Percentiles rank a stretch among this genome's conserved stretches.
These are phyloP conservation scores for Corylus americana DNA, from an alignment of 306 rosid genomes.

Conservation along the genomic window DNA sequence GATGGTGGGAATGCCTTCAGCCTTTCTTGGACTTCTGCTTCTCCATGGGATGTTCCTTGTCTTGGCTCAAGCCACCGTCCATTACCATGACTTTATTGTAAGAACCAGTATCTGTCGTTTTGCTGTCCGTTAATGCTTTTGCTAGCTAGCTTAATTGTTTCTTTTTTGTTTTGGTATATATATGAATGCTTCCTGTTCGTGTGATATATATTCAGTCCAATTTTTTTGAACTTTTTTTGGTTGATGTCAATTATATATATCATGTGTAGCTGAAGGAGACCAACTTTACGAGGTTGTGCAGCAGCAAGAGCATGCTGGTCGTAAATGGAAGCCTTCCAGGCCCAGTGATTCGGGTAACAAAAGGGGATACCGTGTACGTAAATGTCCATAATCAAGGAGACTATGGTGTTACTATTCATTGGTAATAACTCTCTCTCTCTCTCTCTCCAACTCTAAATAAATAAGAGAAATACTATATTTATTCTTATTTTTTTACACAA, in stretches of 20 bases:
- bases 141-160: not conserved
- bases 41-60: not conserved
- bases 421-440: conserved; percentile 21
- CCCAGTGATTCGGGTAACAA: conserved; percentile 33
- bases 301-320: conserved; percentile 31
- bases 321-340: conserved; percentile 41
- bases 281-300: conserved; percentile 32
- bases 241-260: too few species aligned
- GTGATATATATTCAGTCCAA: too few species aligned
- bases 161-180: not conserved
- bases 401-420: conserved; percentile 39
- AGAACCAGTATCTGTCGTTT: not conserved
- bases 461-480: too few species aligned
- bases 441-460: too few species aligned
- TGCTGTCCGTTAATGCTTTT: not conserved
- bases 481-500: too few species aligned
- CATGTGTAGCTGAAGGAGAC: conserved; percentile 27
- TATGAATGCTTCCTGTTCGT: too few species aligned
- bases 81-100: conserved; percentile 26
- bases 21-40: conserved; percentile 11
- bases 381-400: conserved; percentile 33
- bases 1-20: conserved; percentile 8
- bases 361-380: conserved; percentile 35
- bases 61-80: conserved; percentile 22
- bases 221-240: too few species aligned